Evolutionary conservation across 2,329 filamentous ascomycete genomes (phyloP), one percentile per base, ranked within the genome.

Genomic region (Neurospora crassa): DNA sequence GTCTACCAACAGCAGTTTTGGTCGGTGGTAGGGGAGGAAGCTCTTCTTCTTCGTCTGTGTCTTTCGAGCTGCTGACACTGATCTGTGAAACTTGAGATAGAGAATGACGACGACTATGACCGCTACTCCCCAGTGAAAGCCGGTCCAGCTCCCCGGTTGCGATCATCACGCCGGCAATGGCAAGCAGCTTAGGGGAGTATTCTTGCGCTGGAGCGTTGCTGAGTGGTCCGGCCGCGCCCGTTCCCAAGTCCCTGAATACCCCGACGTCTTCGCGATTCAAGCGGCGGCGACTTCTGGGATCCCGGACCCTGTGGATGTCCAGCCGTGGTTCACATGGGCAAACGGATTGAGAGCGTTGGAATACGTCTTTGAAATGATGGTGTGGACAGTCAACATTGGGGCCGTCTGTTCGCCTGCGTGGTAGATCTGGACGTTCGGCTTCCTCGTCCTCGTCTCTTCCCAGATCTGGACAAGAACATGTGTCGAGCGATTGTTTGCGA

Each of bases 81-180:
- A 11, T 1, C 40, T 18, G 34, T 53, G 29, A 37, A 37, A 4
- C 67, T 69, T 40, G 67, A 40, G 41, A 68, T 14, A 59, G 14
- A 59, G 47, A 59, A 7, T 18, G 24, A 59, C 24, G 12, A 12
- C 2, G 47, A 34, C 24, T 20, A 40, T 70, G 67, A 29, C 72
- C 10, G 37, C 37, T 47, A 14, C 72, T 71, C 29, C 37, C 45
- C n/a, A 67, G 70, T 0, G 73, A 69, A 8, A 74, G 69, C 8
- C 73, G 68, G 29, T 74, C 70, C 1, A 74, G 70, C 69, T 73
- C 72, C 1, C 70, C 73, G 29, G 71, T 71, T 16, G 73, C 73
- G 24, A 74, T 72, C 73, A 74, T 73, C 53, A 74, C 63, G n/a
- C 73, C 73, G 20, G 69, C 73, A 20, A 72, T 68, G n/a, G 73